These are phyloP conservation scores for Dictyostelium brefeldianum DNA, from an alignment of 78 protist genomes.

Conservation along the genomic window DNA sequence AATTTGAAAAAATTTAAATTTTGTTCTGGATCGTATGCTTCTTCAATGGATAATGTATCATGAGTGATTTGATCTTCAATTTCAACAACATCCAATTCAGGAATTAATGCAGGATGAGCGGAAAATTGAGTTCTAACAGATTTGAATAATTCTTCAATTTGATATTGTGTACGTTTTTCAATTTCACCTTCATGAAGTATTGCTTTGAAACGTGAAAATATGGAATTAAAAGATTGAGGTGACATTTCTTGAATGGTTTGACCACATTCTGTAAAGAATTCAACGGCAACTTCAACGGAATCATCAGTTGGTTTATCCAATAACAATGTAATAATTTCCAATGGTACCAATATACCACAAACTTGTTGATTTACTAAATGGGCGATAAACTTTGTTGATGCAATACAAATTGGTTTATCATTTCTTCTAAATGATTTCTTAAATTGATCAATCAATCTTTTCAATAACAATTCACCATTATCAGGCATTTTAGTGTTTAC, in stretches of 20 bases:
- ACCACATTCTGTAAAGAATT: conserved; percentile 91
- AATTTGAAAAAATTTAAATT: conserved; percentile 89
- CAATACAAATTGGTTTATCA: conserved; percentile 85
- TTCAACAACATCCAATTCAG: conserved; percentile 97
- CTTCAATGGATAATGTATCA: conserved; percentile 86
- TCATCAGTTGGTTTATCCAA: conserved; percentile 97
- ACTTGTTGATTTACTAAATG: conserved; percentile 98
- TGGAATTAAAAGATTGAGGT: conserved; percentile 24
- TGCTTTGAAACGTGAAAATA: conserved; percentile 91
- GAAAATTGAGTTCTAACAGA: conserved; percentile 82
- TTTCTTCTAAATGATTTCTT: conserved; percentile 90
- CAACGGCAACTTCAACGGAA: conserved; percentile 93
- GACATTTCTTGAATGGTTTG: conserved; percentile 82
- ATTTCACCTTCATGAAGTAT: conserved; percentile 96
- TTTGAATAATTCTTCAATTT: conserved; percentile 93
- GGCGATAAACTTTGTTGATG: conserved; percentile 91
- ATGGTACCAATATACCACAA: conserved; percentile 86
- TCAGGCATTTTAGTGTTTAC: conserved; percentile 98
- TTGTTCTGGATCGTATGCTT: conserved; percentile 58
- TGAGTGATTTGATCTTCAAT: conserved; percentile 97
- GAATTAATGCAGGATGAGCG: conserved; percentile 83
- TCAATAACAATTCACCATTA: conserved; percentile 93
- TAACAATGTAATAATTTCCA: conserved; percentile 90
- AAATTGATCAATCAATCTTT: conserved; percentile 91
- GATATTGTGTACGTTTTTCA: conserved; percentile 95